phyloP scores from a whole-genome alignment of 345 rosid genomes.

The Combretum micranthum region DNA sequence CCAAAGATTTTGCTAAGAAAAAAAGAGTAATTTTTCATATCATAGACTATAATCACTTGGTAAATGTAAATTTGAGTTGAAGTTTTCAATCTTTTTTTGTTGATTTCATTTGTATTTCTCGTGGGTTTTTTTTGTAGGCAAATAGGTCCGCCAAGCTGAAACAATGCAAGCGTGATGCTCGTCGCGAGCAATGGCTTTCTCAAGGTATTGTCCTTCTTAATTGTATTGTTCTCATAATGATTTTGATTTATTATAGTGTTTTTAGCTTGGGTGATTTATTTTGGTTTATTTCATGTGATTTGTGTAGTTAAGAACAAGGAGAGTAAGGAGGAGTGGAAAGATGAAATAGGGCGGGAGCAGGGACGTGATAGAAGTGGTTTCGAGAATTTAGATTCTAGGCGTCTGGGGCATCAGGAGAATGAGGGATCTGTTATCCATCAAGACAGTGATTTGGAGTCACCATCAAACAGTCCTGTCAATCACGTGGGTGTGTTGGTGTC shows the following conservation, averaged over 20 bases:
- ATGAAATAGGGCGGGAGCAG: conserved; percentile 4
- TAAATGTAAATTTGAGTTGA: too few relatives aligned
- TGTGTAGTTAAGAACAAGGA: conserved; percentile 40
- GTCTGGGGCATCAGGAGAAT: conserved; percentile 21
- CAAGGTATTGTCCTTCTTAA: conserved; percentile 37
- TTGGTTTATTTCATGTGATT: background rate
- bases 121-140: conserved; percentile 17
- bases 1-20: too few relatives aligned
- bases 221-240: background rate
- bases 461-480: conserved; percentile 44
- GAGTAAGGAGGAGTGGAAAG: conserved; percentile 28
- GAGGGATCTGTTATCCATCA: conserved; percentile 32
- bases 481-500: conserved; percentile 19
- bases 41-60: too few relatives aligned
- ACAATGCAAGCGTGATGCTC: conserved; percentile 78
- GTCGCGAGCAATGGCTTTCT: conserved; percentile 93
- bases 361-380: conserved; percentile 20
- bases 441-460: conserved; percentile 49
- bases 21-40: too few relatives aligned
- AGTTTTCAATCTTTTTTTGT: too few relatives aligned
- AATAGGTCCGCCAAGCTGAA: conserved; percentile 73
- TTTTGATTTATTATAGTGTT: background rate
- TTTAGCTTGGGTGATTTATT: background rate
- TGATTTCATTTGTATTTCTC: too few relatives aligned
- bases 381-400: conserved; percentile 30